phyloP scores from a whole-genome alignment of 805 yeast species.

The Suhomyces pyralidae region DNA sequence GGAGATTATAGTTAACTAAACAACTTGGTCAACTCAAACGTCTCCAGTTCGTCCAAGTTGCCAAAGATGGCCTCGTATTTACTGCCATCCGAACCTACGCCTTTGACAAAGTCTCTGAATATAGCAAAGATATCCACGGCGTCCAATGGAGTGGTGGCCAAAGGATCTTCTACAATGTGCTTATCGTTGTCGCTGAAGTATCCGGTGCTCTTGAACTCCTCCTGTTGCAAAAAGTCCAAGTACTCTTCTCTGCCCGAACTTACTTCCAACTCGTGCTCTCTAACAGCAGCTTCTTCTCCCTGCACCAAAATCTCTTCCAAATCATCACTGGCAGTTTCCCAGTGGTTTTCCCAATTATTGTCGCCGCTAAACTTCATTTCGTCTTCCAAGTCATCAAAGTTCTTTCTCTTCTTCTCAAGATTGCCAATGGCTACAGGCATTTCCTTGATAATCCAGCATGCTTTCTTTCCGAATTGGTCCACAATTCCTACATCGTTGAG shows the following conservation, averaged over 20 bases:
- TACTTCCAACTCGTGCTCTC: slow-evolving; percentile 18
- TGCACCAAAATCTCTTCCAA: slow-evolving; percentile 14
- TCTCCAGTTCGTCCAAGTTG: slow-evolving; percentile 13
- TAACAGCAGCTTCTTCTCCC: slow-evolving; percentile 23
- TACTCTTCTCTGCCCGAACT: slow-evolving; percentile 36
- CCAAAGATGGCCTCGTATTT: slow-evolving; percentile 47
- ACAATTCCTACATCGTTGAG: slow-evolving; percentile 15
- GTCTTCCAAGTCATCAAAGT: slow-evolving; percentile 39
- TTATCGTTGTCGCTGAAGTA: slow-evolving; percentile 16
- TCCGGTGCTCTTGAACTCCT: slow-evolving; percentile 36
- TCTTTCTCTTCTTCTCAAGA: slow-evolving; percentile 61
- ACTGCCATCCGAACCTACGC: slow-evolving; percentile 37
- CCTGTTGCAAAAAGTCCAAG: slow-evolving; percentile 46
- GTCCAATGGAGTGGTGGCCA: slow-evolving; percentile 64
- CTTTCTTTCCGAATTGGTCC: slow-evolving; percentile 44
- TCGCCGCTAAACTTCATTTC: slow-evolving; percentile 13
- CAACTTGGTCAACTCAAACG: not conserved
- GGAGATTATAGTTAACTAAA: not conserved
- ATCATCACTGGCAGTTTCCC: slow-evolving; percentile 17
- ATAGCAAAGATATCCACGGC: slow-evolving; percentile 64
- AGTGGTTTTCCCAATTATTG: slow-evolving; percentile 22
- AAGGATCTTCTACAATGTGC: slow-evolving; percentile 20
- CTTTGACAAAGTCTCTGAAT: slow-evolving; percentile 62
- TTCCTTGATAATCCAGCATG: slow-evolving; percentile 52
- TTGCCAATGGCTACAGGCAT: slow-evolving; percentile 71